These are phyloP conservation scores for Eucalyptus virginea DNA, from an alignment of 345 rosid species.

Conservation along the genomic window DNA sequence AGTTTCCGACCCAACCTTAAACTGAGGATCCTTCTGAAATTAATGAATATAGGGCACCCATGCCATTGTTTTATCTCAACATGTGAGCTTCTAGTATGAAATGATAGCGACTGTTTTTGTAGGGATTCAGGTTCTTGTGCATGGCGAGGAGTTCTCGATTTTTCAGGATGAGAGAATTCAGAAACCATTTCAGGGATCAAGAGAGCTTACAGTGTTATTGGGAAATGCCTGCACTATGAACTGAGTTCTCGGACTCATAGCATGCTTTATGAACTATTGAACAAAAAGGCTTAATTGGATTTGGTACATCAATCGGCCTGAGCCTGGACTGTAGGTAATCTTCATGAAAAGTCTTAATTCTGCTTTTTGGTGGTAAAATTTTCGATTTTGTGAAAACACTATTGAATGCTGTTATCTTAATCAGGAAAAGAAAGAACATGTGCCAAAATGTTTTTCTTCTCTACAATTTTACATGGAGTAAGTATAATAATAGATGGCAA, in stretches of 20 bases:
- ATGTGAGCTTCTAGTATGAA: background rate
- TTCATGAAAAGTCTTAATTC: background rate
- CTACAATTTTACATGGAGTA: no score
- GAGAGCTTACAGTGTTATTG: slow-evolving; percentile 46
- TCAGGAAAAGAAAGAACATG: no score
- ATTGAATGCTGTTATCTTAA: no score
- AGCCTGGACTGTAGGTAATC: slow-evolving; percentile 48
- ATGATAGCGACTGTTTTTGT: background rate
- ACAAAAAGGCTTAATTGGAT: slow-evolving; percentile 54
- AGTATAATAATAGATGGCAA: no score
- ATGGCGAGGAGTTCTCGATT: slow-evolving; percentile 75
- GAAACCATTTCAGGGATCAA: slow-evolving; percentile 28
- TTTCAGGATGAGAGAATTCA: slow-evolving; percentile 36
- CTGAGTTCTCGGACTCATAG: slow-evolving; percentile 30
- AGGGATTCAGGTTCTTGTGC: slow-evolving; percentile 83
- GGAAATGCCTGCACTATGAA: slow-evolving; percentile 60
- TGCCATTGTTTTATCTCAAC: background rate
- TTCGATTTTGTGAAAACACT: no score
- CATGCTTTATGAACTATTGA: slow-evolving; percentile 45
- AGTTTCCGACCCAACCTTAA: slow-evolving; percentile 42
- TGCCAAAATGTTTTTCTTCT: no score
- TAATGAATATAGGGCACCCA: background rate
- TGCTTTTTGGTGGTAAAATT: no score
- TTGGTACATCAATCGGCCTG: slow-evolving; percentile 61
- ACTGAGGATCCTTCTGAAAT: slow-evolving; percentile 11